phyloP scores from a whole-genome alignment of 2,329 filamentous ascomycete species.

The Paraphoma chrysanthemicola region DNA sequence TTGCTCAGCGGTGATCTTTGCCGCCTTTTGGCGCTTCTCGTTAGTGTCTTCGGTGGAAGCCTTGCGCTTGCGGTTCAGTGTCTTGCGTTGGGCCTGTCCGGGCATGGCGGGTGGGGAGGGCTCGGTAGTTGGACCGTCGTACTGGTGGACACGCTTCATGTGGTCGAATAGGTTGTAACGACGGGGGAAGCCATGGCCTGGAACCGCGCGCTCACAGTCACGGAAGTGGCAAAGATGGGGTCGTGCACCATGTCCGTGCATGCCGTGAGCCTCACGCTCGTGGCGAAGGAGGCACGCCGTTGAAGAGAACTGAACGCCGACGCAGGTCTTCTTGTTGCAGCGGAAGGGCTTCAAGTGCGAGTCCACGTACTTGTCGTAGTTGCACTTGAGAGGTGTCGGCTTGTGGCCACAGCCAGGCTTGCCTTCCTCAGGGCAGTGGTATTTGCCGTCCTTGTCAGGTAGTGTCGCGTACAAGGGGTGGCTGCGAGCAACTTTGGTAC shows the following conservation, averaged over 20 bases:
- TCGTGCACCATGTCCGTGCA: conserved; percentile 93
- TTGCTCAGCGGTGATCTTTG: conserved; percentile 42
- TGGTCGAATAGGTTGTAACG: conserved; percentile 97
- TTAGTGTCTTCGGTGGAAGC: conserved; percentile 35
- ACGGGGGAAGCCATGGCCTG: conserved; percentile 88
- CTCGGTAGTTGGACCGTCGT: conserved; percentile 49
- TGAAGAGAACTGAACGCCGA: conserved; percentile 89
- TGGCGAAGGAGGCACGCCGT: conserved; percentile 94
- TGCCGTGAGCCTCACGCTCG: conserved; percentile 92
- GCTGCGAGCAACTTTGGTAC: conserved; percentile 51
- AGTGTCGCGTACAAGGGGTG: conserved; percentile 75
- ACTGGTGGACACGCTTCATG: conserved; percentile 91
- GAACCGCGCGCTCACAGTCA: conserved; percentile 82
- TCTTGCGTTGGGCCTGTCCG: conserved; percentile 35
- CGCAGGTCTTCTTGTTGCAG: conserved; percentile 85
- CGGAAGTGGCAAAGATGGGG: conserved; percentile 88
- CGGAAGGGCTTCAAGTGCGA: conserved; percentile 96
- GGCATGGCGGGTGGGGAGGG: conserved; percentile 35
- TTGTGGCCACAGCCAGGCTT: conserved; percentile 81
- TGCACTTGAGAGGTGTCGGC: conserved; percentile 96
- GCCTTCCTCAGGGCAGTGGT: conserved; percentile 89
- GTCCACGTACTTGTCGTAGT: conserved; percentile 98
- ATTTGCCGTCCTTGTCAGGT: conserved; percentile 76
- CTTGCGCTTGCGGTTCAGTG: conserved; percentile 45
- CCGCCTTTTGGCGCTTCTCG: conserved; percentile 44